A percentile compares a stretch with the other conserved stretches of the same genome.
Evolutionary conservation across 2,329 filamentous ascomycete genomes (phyloP).

Genomic region (Penicillium expansum): DNA sequence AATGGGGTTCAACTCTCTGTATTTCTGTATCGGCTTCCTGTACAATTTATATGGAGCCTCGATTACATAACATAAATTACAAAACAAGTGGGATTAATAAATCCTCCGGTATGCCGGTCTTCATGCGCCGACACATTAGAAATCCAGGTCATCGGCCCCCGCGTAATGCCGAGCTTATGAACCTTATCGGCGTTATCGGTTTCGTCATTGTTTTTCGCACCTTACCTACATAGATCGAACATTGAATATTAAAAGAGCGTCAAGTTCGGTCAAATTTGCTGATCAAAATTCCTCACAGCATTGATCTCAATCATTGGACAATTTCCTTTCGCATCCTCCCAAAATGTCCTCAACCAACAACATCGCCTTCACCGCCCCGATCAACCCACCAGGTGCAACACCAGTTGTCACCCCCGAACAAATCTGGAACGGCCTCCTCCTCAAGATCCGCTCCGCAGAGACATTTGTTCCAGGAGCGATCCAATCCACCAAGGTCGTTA

Average conservation of each 20-base stretch:
- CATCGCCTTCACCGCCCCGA: slow-evolving; percentile 38
- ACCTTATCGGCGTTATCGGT: background rate
- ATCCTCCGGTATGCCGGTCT: too few relatives aligned
- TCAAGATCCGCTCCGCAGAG: slow-evolving; percentile 32
- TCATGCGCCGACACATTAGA: too few relatives aligned
- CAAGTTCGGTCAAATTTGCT: too few relatives aligned
- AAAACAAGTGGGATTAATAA: too few relatives aligned
- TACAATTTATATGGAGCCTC: too few relatives aligned
- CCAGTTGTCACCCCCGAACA: slow-evolving; percentile 33
- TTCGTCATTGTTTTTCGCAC: slow-evolving; percentile 1
- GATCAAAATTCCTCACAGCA: background rate
- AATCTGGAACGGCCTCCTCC: slow-evolving; percentile 36
- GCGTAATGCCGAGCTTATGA: slow-evolving; percentile 5
- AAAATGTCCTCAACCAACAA: slow-evolving; percentile 31
- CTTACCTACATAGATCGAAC: background rate
- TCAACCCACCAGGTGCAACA: slow-evolving; percentile 35
- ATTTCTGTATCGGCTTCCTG: too few relatives aligned
- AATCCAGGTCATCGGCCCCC: background rate
- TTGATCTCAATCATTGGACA: background rate
- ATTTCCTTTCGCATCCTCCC: background rate
- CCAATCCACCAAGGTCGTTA: slow-evolving; percentile 28
- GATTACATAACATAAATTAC: too few relatives aligned
- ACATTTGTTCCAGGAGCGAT: slow-evolving; percentile 32
- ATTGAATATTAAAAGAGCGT: background rate
- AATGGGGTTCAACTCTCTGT: too few relatives aligned